These are phyloP conservation scores for Neospermospora avenae DNA, from an alignment of 2,329 filamentous ascomycete genomes.

Conservation along the genomic window DNA sequence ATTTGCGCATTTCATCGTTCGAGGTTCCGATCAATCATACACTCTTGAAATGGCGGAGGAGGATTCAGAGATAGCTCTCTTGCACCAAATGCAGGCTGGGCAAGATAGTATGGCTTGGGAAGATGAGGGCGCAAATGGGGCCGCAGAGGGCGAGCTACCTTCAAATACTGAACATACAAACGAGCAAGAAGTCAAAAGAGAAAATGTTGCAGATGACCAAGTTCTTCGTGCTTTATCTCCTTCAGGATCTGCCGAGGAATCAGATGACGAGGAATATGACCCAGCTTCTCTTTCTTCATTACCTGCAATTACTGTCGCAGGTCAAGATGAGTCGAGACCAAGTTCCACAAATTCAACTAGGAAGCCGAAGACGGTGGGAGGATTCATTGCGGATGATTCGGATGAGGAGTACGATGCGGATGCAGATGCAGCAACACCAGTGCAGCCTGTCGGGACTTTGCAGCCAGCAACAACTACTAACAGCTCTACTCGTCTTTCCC, in stretches of 20 bases:
- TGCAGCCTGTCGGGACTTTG: conserved; percentile 22
- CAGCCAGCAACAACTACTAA: conserved; percentile 29
- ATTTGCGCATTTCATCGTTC: not conserved
- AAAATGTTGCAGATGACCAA: conserved; percentile 38
- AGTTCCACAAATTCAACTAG: conserved; percentile 34
- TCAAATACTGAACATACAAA: conserved; percentile 38
- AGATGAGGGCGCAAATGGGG: conserved; percentile 29
- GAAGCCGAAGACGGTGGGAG: conserved; percentile 35
- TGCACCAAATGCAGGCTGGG: conserved; percentile 36
- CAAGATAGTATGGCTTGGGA: conserved; percentile 34
- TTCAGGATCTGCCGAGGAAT: conserved; percentile 32
- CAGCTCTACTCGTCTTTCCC: conserved; percentile 30
- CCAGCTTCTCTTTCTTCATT: conserved; percentile 34
- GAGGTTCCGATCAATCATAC: not conserved
- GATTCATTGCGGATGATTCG: conserved; percentile 37
- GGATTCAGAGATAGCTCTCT: conserved; percentile 38
- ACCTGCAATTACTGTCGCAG: conserved; percentile 31
- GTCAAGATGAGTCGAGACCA: conserved; percentile 31
- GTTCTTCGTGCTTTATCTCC: conserved; percentile 37
- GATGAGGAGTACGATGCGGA: conserved; percentile 29
- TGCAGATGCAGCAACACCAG: conserved; percentile 28
- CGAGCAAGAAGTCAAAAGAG: conserved; percentile 36
- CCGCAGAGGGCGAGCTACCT: conserved; percentile 32
- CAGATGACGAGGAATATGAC: conserved; percentile 35
- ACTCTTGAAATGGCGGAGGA: conserved; percentile 35